Evolutionary conservation across 495 filamentous ascomycete species (phyloP).

Genomic region (Aspergillus biplanus): DNA sequence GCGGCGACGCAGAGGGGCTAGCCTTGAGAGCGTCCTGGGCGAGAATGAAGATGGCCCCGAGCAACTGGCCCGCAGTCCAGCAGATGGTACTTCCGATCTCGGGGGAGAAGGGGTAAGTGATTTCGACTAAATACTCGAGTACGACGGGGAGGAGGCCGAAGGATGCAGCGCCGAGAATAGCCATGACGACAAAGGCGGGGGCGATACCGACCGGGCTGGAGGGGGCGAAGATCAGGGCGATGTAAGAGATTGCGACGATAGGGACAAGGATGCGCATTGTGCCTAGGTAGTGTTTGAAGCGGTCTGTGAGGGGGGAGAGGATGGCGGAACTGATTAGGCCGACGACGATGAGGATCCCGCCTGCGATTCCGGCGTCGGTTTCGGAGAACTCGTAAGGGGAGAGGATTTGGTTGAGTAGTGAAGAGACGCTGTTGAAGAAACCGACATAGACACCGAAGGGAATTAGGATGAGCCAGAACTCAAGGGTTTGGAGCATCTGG

Average conservation of each 20-base stretch:
- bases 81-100: conserved; percentile 81
- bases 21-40: conserved; percentile 78
- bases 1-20: conserved; percentile 55
- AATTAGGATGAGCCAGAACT: conserved; percentile 77
- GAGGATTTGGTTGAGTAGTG: conserved; percentile 88
- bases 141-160: conserved; percentile 83
- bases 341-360: conserved; percentile 86
- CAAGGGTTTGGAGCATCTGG: conserved; percentile 56
- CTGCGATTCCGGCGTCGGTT: conserved; percentile 84
- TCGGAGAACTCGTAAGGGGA: conserved; percentile 79
- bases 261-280: conserved; percentile 78
- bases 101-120: conserved; percentile 85
- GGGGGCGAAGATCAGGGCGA: conserved; percentile 82
- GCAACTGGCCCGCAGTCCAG: conserved; percentile 73
- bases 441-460: conserved; percentile 85
- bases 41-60: conserved; percentile 84
- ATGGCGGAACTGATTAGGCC: conserved; percentile 79
- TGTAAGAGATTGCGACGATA: conserved; percentile 70
- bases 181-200: conserved; percentile 66
- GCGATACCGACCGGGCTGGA: conserved; percentile 66
- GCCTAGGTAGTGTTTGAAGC: conserved; percentile 75
- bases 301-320: conserved; percentile 79
- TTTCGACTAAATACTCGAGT: conserved; percentile 83
- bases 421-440: conserved; percentile 90
- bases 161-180: conserved; percentile 74